These are phyloP conservation scores for Phoenix roebelenii DNA, from an alignment of 176 grass and related monocot genomes.

Conservation along the genomic window DNA sequence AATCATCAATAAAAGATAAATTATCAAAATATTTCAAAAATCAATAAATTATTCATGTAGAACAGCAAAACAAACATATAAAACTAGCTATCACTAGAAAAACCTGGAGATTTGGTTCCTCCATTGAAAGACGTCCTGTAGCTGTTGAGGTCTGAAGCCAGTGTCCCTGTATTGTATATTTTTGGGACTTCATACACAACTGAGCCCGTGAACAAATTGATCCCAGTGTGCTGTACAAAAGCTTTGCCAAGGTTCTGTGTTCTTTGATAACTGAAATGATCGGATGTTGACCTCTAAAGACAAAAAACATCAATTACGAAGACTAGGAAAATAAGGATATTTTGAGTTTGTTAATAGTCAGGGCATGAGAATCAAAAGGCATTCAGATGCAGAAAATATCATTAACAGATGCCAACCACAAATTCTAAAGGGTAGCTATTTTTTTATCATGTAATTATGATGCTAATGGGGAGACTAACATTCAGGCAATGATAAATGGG, in stretches of 20 bases:
- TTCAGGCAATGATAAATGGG: no score
- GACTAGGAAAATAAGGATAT: neutral
- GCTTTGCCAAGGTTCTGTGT: slow-evolving; percentile 82
- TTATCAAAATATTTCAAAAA: neutral
- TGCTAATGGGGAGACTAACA: no score
- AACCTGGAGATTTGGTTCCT: slow-evolving; percentile 99
- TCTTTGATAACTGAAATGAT: slow-evolving; percentile 83
- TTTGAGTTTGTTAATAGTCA: no score
- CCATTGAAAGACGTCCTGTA: slow-evolving; percentile 90
- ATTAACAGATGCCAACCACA: no score
- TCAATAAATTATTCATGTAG: slow-evolving; percentile 20
- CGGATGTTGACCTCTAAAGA: slow-evolving; percentile 51
- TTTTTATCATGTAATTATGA: no score
- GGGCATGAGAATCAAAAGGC: neutral
- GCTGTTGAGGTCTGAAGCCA: slow-evolving; percentile 98
- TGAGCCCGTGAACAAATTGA: slow-evolving; percentile 76
- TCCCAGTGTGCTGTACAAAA: slow-evolving; percentile 72
- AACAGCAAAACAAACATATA: slow-evolving; percentile 16
- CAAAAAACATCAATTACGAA: slow-evolving; percentile 14
- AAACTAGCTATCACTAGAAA: slow-evolving; percentile 2
- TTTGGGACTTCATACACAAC: slow-evolving; percentile 63
- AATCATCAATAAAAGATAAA: neutral
- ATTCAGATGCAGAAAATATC: no score
- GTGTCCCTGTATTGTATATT: slow-evolving; percentile 80
- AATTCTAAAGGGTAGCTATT: no score